Evolutionary conservation across 2,329 filamentous ascomycete genomes (phyloP).

Genomic region (Plectosphaerella plurivora): DNA sequence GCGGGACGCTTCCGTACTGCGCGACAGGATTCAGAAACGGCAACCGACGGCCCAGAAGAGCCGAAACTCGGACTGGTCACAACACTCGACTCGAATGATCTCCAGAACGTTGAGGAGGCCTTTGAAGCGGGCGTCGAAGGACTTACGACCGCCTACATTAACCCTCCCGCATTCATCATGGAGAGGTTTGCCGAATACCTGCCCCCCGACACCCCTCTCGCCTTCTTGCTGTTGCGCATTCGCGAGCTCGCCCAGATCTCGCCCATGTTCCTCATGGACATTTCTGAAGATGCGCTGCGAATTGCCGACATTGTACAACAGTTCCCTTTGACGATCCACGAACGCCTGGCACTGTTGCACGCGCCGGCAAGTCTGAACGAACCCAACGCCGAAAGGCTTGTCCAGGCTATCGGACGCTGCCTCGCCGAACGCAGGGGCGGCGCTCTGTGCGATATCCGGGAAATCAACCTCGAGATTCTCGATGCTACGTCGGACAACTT

Average conservation of each 20-base stretch:
- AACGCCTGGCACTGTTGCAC: conserved; percentile 71
- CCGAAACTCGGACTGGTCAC: conserved; percentile 71
- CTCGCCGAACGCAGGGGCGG: conserved; percentile 66
- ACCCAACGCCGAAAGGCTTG: conserved; percentile 36
- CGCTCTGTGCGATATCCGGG: conserved; percentile 64
- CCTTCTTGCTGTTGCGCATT: conserved; percentile 74
- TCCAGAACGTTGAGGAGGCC: conserved; percentile 54
- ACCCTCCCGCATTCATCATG: conserved; percentile 66
- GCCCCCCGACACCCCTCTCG: conserved; percentile 73
- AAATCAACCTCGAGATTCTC: conserved; percentile 69
- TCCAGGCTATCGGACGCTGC: conserved; percentile 62
- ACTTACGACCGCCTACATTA: conserved; percentile 67
- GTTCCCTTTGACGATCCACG: conserved; percentile 63
- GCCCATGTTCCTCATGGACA: conserved; percentile 61
- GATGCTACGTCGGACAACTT: conserved; percentile 49
- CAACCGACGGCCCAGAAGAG: conserved; percentile 10
- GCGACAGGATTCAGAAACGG: conserved; percentile 39
- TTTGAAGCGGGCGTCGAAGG: conserved; percentile 62
- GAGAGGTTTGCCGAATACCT: conserved; percentile 80
- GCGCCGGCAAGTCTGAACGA: conserved; percentile 62
- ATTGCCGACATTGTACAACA: conserved; percentile 73
- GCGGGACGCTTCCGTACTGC: conserved; percentile 83
- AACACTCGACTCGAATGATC: conserved; percentile 67
- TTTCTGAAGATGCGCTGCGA: conserved; percentile 53
- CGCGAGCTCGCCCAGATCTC: conserved; percentile 63